Conservation (phyloP, 768 basidiomycete species). For the Piloderma croceum region DNA sequence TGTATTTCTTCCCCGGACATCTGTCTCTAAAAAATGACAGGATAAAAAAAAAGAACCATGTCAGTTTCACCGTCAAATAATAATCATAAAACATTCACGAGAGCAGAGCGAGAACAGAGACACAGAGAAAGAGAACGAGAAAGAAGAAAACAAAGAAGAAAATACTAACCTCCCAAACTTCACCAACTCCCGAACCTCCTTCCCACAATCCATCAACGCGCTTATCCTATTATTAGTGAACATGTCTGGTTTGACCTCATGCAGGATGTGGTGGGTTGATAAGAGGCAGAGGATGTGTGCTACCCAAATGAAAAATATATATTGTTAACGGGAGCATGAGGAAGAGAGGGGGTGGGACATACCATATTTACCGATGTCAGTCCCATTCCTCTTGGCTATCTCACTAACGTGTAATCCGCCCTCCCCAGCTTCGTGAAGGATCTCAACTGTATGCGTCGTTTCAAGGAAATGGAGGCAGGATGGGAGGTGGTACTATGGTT, state of each 20-base stretch:
- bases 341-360: conserved; percentile 12
- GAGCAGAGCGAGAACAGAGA: not conserved
- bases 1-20: conserved; percentile 65
- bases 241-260: conserved; percentile 63
- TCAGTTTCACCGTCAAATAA: no score
- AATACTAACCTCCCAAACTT: not conserved
- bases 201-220: conserved; percentile 64
- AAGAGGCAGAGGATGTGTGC: conserved; percentile 72
- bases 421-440: conserved; percentile 60
- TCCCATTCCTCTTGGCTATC: conserved; percentile 40
- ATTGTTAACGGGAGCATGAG: not conserved
- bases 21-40: no score
- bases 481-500: conserved; percentile 63
- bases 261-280: conserved; percentile 72
- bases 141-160: conserved; percentile 42
- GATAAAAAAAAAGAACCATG: no score
- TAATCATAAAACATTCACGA: no score
- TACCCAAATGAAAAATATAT: conserved; percentile 34
- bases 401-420: conserved; percentile 43
- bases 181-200: no score
- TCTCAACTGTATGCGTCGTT: conserved; percentile 64
- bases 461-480: conserved; percentile 71
- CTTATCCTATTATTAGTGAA: conserved; percentile 71
- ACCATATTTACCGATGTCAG: conserved; percentile 51
- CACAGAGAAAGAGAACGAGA: not conserved